phyloP scores from a whole-genome alignment of 192 early-diverging fungal genomes.

The Chytriomyces hyalinus region DNA sequence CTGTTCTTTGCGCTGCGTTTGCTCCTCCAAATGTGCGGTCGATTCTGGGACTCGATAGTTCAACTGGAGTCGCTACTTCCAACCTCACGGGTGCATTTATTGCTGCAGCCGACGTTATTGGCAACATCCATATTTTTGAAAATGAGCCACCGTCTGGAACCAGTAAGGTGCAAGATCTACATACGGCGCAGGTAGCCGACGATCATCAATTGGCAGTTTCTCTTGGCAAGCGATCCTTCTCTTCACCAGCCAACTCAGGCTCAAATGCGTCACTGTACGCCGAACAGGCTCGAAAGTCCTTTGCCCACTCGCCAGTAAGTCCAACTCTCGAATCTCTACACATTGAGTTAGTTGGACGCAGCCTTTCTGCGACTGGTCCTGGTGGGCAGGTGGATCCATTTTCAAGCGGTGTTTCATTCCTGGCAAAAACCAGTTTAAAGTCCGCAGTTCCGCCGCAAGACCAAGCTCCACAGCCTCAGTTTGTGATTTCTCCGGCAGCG shows the following conservation, averaged over 20 bases:
- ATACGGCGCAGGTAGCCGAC: not conserved
- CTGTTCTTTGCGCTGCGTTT: conserved; percentile 8
- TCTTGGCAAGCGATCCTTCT: not conserved
- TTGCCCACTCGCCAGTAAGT: conserved; percentile 5
- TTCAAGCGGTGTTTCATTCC: conserved; percentile 22
- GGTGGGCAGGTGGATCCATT: not conserved
- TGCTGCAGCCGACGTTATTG: conserved; percentile 19
- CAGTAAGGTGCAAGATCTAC: not conserved
- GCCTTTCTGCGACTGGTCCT: not conserved
- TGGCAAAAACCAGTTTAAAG: conserved; percentile 8
- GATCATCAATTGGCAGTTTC: not conserved
- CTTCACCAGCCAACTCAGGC: not conserved
- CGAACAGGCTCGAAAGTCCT: not conserved
- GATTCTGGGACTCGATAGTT: conserved; percentile 12
- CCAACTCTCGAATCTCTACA: conserved; percentile 9
- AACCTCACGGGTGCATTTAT: conserved; percentile 25
- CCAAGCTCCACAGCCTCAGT: not conserved
- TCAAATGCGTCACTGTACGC: not conserved
- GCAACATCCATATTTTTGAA: conserved; percentile 30
- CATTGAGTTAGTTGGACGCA: not conserved
- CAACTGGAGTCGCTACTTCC: not conserved
- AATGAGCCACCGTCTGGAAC: conserved; percentile 15
- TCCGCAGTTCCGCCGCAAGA: not conserved
- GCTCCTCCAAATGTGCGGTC: conserved; percentile 20
- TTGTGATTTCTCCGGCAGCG: conserved; percentile 12